phyloP scores from a whole-genome alignment of 106 monocot genomes.

The Dioscorea alata region DNA sequence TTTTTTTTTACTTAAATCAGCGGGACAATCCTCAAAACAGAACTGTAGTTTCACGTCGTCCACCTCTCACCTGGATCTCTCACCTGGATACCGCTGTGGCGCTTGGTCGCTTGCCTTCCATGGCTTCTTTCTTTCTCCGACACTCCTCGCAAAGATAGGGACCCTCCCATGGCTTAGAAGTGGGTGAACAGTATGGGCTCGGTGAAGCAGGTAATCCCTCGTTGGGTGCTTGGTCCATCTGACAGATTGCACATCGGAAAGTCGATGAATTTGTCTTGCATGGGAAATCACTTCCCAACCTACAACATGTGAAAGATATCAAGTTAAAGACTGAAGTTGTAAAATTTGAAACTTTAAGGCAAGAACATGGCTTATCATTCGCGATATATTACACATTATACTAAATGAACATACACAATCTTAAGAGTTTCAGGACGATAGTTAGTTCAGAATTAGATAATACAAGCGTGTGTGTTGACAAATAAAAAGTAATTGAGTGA shows the following conservation, averaged over 20 bases:
- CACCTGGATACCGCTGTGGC: conserved; percentile 4
- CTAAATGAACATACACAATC: no score
- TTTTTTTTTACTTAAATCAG: neutral
- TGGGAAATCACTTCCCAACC: conserved; percentile 14
- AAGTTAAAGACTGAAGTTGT: neutral
- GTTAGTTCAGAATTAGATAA: no score
- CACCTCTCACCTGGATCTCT: no score
- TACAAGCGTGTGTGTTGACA: no score
- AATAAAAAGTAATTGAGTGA: neutral
- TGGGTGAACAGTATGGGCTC: conserved; percentile 11
- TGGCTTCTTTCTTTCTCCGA: conserved; percentile 68
- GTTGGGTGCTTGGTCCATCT: conserved; percentile 18
- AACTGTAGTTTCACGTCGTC: neutral
- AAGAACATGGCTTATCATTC: no score
- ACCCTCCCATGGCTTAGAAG: conserved; percentile 34
- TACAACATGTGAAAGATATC: conserved; percentile 4
- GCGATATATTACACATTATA: no score
- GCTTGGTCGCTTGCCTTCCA: conserved; percentile 55
- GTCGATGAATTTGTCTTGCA: conserved; percentile 6
- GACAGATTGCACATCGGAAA: conserved; percentile 36
- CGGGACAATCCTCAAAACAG: conserved; percentile 4
- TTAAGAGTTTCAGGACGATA: no score
- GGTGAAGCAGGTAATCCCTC: conserved; percentile 7
- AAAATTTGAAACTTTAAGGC: no score
- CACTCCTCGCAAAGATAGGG: conserved; percentile 71